phyloP scores from a whole-genome alignment of 108 stramenopile genomes.

The Tribonema minus region DNA sequence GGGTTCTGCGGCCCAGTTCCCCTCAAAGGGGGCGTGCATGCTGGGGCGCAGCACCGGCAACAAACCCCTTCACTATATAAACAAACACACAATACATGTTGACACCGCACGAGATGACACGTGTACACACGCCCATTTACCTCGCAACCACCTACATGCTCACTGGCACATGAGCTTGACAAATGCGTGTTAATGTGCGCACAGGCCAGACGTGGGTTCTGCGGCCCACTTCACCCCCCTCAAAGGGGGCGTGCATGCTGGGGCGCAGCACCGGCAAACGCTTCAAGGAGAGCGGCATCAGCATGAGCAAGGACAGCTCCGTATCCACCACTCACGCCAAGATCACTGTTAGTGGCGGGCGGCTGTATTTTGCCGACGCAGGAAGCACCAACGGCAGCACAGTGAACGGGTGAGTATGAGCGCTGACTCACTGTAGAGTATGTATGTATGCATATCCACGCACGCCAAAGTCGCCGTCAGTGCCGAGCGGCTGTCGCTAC shows the following conservation, averaged over 20 bases:
- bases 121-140: too few relatives aligned
- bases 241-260: background rate
- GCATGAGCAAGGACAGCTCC: background rate
- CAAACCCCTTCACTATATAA: too few relatives aligned
- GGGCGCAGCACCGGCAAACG: background rate
- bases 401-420: background rate
- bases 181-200: too few relatives aligned
- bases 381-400: background rate
- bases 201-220: background rate
- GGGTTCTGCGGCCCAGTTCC: background rate
- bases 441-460: too few relatives aligned
- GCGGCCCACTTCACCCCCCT: background rate
- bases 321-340: background rate
- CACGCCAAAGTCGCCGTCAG: too few relatives aligned
- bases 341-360: background rate
- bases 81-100: too few relatives aligned
- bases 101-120: too few relatives aligned
- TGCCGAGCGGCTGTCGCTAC: too few relatives aligned
- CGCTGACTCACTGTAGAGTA: too few relatives aligned
- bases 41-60: background rate
- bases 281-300: background rate
- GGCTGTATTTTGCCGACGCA: background rate
- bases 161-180: too few relatives aligned
- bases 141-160: too few relatives aligned
- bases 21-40: background rate